phyloP scores from a whole-genome alignment of 1,284 basidiomycete genomes.

The Hortiboletus rubellus region DNA sequence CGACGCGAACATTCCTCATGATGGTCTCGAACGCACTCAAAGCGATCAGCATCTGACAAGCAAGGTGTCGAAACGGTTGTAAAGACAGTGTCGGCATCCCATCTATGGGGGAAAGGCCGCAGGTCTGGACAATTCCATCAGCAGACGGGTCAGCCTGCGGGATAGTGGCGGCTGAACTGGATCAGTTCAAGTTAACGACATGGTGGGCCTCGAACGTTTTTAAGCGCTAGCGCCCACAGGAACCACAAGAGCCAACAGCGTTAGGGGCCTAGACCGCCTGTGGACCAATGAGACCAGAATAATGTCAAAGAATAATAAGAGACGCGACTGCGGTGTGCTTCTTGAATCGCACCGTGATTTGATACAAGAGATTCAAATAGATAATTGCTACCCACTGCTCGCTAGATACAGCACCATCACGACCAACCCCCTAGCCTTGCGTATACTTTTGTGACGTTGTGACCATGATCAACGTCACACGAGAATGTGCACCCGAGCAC shows the following conservation, averaged over 20 bases:
- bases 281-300: not conserved
- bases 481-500: no score
- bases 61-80: not conserved
- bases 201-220: constrained; percentile 14
- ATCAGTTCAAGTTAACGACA: not conserved
- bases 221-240: constrained; percentile 5
- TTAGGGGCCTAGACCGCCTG: constrained; percentile 13
- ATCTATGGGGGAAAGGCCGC: not conserved
- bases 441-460: no score
- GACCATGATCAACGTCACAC: no score
- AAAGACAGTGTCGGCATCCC: not conserved
- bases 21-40: constrained; percentile 10
- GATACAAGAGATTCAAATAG: not conserved
- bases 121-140: constrained; percentile 13
- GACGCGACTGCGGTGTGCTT: not conserved
- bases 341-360: not conserved
- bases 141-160: constrained; percentile 2
- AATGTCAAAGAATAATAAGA: not conserved
- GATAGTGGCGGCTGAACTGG: not conserved
- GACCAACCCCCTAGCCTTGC: no score
- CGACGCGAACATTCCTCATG: not conserved
- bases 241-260: not conserved
- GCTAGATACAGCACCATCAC: not conserved
- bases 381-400: not conserved
- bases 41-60: not conserved